Evolutionary conservation across 345 rosid species (phyloP), one percentile per base, ranked within the genome.

Genomic region (Lepidium sativum): DNA sequence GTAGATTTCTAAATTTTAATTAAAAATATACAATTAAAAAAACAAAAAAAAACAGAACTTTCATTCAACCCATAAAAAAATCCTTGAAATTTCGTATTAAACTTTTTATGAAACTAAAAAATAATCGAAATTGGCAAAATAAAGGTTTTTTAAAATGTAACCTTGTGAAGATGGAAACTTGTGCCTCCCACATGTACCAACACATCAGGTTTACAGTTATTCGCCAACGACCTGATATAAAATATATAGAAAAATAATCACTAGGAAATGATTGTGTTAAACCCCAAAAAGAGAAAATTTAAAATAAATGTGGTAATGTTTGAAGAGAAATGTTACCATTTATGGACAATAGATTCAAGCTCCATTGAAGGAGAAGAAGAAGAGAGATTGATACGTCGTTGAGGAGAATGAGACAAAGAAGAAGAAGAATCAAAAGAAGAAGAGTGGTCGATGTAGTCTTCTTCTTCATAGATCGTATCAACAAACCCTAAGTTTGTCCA

Each of bases 391-490:
- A 35, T 51, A 45, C 69, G 59, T 23, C 15, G 66, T 31, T 16
- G 48, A 23, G 72, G 60, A 13, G 76, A 71, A 70, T 67, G 62
- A 67, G 81, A 69, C 16, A 78, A 64, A 54, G 73, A 67, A 1
- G 52, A 76, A 25, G 77, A 70, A 54, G 71, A 60, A 25, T 79
- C 62, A 20, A 60, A 45, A 1, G 86, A 66, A 18, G 82, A 77
- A 64, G 68, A 56, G 41, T 74, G 60, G 16, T 77, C 76, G 27
- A 49, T 39, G 35, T 75, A 87, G 39, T 62, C 58, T 61, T 88
- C 98, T 67, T 91, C 98, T 50, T 89, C 98, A 25, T 92, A 80
- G 21, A 92, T 92, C 16, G 98, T 92, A 31, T 87, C 89, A 0
- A 85, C 95, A 6, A 77, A 73, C 35, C 96, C 91, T 49, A 89